Base-by-base conservation (phyloP, 164 flowering plant species). In the Nelumbo lutea region DNA sequence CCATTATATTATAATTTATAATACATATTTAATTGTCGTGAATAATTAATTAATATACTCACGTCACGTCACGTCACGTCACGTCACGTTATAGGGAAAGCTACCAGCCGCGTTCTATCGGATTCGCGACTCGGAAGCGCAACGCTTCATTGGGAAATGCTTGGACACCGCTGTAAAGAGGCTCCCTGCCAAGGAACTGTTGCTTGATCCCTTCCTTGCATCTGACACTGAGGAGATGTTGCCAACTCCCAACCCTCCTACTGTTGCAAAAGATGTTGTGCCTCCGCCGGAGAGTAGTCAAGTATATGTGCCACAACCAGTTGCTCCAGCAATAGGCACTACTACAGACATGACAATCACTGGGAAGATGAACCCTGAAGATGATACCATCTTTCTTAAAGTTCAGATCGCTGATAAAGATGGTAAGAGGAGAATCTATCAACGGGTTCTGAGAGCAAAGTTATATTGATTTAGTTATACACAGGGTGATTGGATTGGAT, bases 131-230 rank as follows among this genome's bases (percentile, higher is more conserved):
- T 45, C 1, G 1, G 90, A 90, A 70, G 97, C 93, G 9, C 80
- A 64, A 48, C 38, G 72, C 27, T 91, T 94, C 62, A 80, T 91
- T 0, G 87, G 85, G 1, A 87, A 82, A 68, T 94, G 98, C 71
- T 76, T 94, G 72, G 80, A 75, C 61, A 75, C 42, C 60, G 96
- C 80, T 39, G 75, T 92, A n/a, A 80, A 82, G 70, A 86, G 97
- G 73, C 71, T 80, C 61, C 71, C 96, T 0, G 98, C 97, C 1
- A 63, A 68, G 42, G 86, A 83, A 68, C 89, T 91, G 52, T 76
- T 94, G 77, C 66, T 70, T 43, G 96, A 94, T 59, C 90, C 89
- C 0, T 93, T 91, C 76, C 83, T 93, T 50, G 82, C 82, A 0
- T 61, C 62, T 14, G 81, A 87, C 40, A 82, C 82, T 43, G 77